Evolutionary conservation across 2,329 filamentous ascomycete genomes (phyloP).

Genomic region (Nannizzia gypsea): DNA sequence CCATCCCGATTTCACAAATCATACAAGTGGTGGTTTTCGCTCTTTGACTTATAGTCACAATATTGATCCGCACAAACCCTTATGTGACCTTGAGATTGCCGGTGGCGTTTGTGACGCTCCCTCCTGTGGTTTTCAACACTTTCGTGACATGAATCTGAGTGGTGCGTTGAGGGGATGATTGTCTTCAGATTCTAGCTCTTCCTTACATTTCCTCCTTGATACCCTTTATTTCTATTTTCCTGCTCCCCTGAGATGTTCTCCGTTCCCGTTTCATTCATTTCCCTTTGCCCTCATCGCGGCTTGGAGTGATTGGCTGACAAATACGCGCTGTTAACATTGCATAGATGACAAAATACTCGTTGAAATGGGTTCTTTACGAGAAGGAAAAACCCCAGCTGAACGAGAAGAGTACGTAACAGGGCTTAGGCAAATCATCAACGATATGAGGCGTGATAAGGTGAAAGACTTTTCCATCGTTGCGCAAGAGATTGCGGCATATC

Average conservation of each 20-base stretch:
- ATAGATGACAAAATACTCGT: conserved; percentile 42
- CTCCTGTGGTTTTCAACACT: conserved; percentile 69
- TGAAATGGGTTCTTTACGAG: conserved; percentile 37
- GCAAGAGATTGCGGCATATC: conserved; percentile 39
- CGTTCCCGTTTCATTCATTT: neutral
- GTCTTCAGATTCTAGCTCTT: conserved; percentile 13
- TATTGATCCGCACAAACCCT: conserved; percentile 60
- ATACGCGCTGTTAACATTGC: conserved; percentile 27
- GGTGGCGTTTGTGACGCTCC: conserved; percentile 62
- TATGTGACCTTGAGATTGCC: conserved; percentile 66
- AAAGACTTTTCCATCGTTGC: conserved; percentile 41
- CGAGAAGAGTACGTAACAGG: conserved; percentile 35
- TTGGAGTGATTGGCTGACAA: conserved; percentile 24
- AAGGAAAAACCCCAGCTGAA: conserved; percentile 35
- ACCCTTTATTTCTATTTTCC: neutral
- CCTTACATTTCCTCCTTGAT: conserved; percentile 2
- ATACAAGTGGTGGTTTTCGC: conserved; percentile 63
- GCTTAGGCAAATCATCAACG: conserved; percentile 39
- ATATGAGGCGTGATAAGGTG: conserved; percentile 38
- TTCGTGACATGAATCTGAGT: conserved; percentile 56
- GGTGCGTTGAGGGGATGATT: conserved; percentile 51
- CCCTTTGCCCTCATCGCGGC: conserved; percentile 1
- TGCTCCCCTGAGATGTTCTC: neutral
- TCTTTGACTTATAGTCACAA: conserved; percentile 90
- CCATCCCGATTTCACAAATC: conserved; percentile 61